Evolutionary conservation across 2,329 filamentous ascomycete species (phyloP).

Genomic region (Neopestalotiopsis clavispora): DNA sequence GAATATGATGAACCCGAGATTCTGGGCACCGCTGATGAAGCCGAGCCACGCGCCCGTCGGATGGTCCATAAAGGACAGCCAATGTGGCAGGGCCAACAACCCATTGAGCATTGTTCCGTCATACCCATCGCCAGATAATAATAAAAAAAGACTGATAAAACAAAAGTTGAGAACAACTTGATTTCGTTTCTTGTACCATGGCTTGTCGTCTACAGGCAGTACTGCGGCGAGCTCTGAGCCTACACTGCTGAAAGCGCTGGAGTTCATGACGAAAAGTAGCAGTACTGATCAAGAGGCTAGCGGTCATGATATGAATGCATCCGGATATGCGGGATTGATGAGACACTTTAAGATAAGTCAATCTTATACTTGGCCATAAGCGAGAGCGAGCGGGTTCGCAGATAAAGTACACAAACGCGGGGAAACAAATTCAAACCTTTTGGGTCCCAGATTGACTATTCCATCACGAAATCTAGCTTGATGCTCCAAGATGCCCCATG

Average conservation of each 20-base stretch:
- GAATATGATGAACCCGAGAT: conserved; percentile 43
- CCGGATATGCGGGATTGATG: background rate
- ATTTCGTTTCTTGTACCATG: background rate
- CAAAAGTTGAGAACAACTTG: conserved; percentile 25
- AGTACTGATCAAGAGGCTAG: background rate
- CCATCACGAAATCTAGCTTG: background rate
- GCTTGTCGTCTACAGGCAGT: background rate
- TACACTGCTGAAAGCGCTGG: background rate
- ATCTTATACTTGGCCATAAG: background rate
- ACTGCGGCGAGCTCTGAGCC: background rate
- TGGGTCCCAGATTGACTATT: background rate
- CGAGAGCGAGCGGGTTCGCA: background rate
- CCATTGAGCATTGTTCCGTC: conserved; percentile 42
- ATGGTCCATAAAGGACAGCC: conserved; percentile 45
- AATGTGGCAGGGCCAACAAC: conserved; percentile 44
- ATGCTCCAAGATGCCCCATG: background rate
- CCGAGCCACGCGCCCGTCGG: conserved; percentile 42
- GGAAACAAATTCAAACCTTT: background rate
- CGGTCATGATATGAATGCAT: background rate
- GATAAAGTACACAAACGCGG: background rate
- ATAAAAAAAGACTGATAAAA: background rate
- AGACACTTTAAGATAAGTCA: background rate
- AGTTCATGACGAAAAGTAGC: background rate
- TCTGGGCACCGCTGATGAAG: conserved; percentile 41
- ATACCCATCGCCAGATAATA: conserved; percentile 39